Evolutionary conservation across 2,329 filamentous ascomycete species (phyloP), one percentile per base, ranked within the genome.

Genomic region (Aspergillus spinulosporus): DNA sequence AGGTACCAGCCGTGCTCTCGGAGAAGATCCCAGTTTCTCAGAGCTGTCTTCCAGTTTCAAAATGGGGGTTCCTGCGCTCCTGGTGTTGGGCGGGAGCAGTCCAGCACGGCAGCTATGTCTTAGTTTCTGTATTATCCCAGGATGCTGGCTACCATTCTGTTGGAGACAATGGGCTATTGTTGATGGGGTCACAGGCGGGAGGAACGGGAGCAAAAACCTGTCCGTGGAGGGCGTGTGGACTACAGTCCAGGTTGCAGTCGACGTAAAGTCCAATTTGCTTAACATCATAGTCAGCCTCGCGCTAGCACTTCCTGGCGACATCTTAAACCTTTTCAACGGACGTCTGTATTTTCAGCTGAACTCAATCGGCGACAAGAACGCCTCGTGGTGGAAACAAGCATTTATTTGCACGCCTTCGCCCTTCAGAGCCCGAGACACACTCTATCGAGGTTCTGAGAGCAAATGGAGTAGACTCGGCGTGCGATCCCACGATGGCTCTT

Each of bases 391-490:
- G 34, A 26, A 12, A 11, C 31, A n/a, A 39, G 28, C 12, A 59
- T 62, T 51, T 63, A 64, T 21, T 21, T 21, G 21, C 21, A 21
- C 21, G 21, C 21, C 21, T 21, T 21, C 21, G 21, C 50, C 62
- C 58, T 11, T 48, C 36, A 14, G 65, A 65, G 43, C 52, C 65
- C 15, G 49, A 67, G 82, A 84, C 63, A 78, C 81, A 0, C 72
- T 76, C 0, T 84, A 83, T 66, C 74, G 56, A 63, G 0, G 62
- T 69, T 7, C 73, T 85, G 12, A 78, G 80, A 28, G 66, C 46
- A n/a, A 34, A 21, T 21, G 21, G 21, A 21, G 21, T 21, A 21
- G 21, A 21, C 21, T 21, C 21, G 21, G 21, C 21, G 21, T 21
- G 21, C 21, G 21, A 21, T 21, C 21, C 21, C 21, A 21, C 21